Base-by-base conservation (phyloP, 805 yeast species). In the Saccharomycopsis synnaedendra region DNA sequence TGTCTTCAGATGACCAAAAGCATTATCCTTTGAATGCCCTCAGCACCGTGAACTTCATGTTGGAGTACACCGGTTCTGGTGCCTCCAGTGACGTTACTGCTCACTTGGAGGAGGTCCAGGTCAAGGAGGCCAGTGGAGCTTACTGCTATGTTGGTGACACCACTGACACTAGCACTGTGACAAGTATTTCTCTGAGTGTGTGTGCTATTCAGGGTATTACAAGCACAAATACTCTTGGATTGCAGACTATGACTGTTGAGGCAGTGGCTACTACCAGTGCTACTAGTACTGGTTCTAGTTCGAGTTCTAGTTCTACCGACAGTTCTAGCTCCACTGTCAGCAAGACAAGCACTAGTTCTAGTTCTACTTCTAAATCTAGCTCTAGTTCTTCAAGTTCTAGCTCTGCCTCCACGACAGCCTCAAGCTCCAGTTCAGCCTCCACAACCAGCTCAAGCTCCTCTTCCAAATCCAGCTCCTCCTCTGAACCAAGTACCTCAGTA, bases 41-140 rank as follows among this genome's bases (percentile, higher is more conserved):
- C 11, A 42, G 49, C 10, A 48, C 51, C 33, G 33, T 51, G 7
- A 51, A 51, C 39, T 45, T 47, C 32, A 51, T 47, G 51, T 11
- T 51, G 28, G 54, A 51, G 38, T 28, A 36, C 10, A 39, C 40
- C 31, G 19, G 19, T 19, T 28, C 42, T 32, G 33, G 39, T 31
- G 32, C 41, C 27, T 11, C 43, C 7, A 34, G 41, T 6, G 19
- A 39, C 39, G 44, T 41, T 9, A 34, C 35, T 32, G 47, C 52
- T n/a, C 32, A 31, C 28, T 4, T 48, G 27, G 29, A 41, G 27
- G 39, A 33, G 6, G 42, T 49, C 19, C 30, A 41, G 10, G 10
- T 40, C 19, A 45, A 38, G 32, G 49, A 46, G 9, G 31, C 19
- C 7, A 27, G 40, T 31, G 52, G 52, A n/a, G 49, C 52, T 35